Percentiles rank a stretch among this genome's conserved stretches.
Evolutionary conservation across 805 yeast genomes (phyloP).

Genomic region (Jamesozyma hellenica): DNA sequence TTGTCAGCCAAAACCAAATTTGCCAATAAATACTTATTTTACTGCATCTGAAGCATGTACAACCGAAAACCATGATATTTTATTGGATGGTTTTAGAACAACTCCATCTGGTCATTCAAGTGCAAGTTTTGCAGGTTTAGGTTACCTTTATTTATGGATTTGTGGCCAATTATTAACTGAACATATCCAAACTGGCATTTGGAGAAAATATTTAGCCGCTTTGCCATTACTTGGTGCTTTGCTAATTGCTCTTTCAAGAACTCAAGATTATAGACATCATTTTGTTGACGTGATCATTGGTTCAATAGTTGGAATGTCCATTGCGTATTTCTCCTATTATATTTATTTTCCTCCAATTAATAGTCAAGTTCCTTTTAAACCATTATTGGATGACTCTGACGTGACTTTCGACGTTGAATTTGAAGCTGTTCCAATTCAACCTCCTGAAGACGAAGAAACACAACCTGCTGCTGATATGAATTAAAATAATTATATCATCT

Average conservation of each 20-base stretch:
- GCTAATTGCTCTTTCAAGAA: slow-evolving; percentile 73
- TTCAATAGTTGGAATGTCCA: slow-evolving; percentile 47
- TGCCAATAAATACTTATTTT: slow-evolving; percentile 47
- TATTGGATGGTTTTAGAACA: slow-evolving; percentile 68
- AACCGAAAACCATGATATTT: slow-evolving; percentile 31
- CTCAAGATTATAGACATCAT: slow-evolving; percentile 91
- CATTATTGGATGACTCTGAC: slow-evolving; percentile 33
- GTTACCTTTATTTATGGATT: slow-evolving; percentile 55
- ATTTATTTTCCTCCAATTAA: slow-evolving; percentile 33
- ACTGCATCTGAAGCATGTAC: slow-evolving; percentile 61
- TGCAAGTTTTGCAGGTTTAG: slow-evolving; percentile 56
- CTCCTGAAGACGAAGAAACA: slow-evolving; percentile 17
- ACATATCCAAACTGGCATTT: slow-evolving; percentile 43
- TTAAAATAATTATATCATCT: too few species aligned
- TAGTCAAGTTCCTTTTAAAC: slow-evolving; percentile 31
- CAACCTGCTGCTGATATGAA: background rate
- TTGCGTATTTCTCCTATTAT: slow-evolving; percentile 40
- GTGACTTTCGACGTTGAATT: slow-evolving; percentile 23
- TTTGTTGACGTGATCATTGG: slow-evolving; percentile 78
- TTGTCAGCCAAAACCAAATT: slow-evolving; percentile 55
- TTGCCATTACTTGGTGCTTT: slow-evolving; percentile 61
- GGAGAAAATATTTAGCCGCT: slow-evolving; percentile 47
- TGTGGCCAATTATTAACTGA: slow-evolving; percentile 53
- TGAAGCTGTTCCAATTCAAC: slow-evolving; percentile 3
- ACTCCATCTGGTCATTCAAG: slow-evolving; percentile 80